Evolutionary conservation across 2,329 filamentous ascomycete genomes (phyloP).

Genomic region (Aureobasidium lini): DNA sequence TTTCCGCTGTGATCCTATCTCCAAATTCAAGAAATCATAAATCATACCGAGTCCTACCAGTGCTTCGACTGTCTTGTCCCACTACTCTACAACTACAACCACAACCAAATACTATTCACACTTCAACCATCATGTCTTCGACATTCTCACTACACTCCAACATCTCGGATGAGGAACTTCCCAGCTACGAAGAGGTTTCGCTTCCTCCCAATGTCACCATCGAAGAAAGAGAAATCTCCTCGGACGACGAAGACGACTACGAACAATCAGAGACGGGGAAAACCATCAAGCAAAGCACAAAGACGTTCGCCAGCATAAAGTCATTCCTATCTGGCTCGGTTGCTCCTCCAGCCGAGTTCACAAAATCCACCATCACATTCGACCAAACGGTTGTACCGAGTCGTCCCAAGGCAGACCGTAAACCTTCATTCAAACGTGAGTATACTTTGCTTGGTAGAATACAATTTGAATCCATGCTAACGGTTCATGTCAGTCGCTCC

Average conservation of each 20-base stretch:
- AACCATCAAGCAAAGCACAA: not conserved
- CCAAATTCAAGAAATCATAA: not conserved
- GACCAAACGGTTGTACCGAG: not conserved
- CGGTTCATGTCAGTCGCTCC: not conserved
- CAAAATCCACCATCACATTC: slow-evolving; percentile 4
- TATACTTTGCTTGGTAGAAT: not conserved
- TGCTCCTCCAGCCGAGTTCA: not conserved
- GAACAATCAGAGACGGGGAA: not conserved
- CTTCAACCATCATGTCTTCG: slow-evolving; percentile 3
- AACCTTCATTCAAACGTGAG: slow-evolving; percentile 8
- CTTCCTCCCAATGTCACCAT: not conserved
- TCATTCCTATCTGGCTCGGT: slow-evolving; percentile 5
- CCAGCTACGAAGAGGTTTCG: slow-evolving; percentile 3
- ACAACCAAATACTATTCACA: not conserved
- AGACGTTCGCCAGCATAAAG: slow-evolving; percentile 5
- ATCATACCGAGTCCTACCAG: not conserved
- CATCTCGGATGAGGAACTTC: not conserved
- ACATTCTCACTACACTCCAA: not conserved
- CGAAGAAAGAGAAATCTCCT: slow-evolving; percentile 1
- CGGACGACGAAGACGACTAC: not conserved
- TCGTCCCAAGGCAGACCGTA: slow-evolving; percentile 6
- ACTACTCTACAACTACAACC: not conserved
- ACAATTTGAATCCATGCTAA: not conserved
- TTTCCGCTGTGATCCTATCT: not conserved
- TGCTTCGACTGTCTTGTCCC: not conserved